Evolutionary conservation across 2,329 filamentous ascomycete species (phyloP).

Genomic region (Colletotrichum sp.): DNA sequence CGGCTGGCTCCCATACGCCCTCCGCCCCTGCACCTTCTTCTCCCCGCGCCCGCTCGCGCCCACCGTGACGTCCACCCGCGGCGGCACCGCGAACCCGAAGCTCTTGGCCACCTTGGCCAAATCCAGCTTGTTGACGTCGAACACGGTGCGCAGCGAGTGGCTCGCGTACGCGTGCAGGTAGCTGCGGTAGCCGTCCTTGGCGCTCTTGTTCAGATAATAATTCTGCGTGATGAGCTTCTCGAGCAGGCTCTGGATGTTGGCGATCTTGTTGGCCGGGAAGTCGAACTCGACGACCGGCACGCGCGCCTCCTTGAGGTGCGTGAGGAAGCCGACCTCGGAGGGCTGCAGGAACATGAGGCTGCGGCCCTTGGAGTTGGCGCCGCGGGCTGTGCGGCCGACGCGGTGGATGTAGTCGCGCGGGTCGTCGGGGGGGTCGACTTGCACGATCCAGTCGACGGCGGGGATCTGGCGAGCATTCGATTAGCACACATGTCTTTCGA

Average conservation of each 20-base stretch:
- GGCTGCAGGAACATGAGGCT: constrained; percentile 94
- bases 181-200: constrained; percentile 80
- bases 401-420: constrained; percentile 93
- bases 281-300: constrained; percentile 97
- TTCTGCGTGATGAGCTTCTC: constrained; percentile 95
- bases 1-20: constrained; percentile 82
- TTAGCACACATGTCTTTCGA: background rate
- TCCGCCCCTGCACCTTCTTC: constrained; percentile 68
- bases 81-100: constrained; percentile 81
- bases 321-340: constrained; percentile 89
- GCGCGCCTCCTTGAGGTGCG: constrained; percentile 86
- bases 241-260: constrained; percentile 88
- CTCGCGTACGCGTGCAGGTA: constrained; percentile 96
- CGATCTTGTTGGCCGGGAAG: constrained; percentile 89
- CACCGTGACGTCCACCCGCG: constrained; percentile 82
- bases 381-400: constrained; percentile 92
- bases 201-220: constrained; percentile 93
- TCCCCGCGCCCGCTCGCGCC: constrained; percentile 79
- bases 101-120: constrained; percentile 83
- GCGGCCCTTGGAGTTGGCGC: constrained; percentile 81
- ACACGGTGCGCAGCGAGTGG: constrained; percentile 62
- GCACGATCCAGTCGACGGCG: constrained; percentile 91
- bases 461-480: background rate
- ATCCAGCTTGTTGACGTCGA: constrained; percentile 85
- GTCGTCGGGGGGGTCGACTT: constrained; percentile 94